Base-by-base conservation (phyloP, 2,329 filamentous ascomycete species). In the Diaporthe eres region DNA sequence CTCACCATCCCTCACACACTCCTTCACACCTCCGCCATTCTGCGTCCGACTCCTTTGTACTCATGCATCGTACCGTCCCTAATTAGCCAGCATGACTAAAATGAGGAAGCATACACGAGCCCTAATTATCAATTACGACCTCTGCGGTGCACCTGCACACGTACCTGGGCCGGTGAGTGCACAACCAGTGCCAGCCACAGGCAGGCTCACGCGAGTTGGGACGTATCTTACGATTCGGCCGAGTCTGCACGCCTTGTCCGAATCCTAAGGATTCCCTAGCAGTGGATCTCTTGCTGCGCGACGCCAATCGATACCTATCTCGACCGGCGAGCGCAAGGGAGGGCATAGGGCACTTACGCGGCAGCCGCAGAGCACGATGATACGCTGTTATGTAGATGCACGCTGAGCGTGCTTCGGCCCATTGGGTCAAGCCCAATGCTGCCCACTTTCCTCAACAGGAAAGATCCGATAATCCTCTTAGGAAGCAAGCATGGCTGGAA, bases 261-360 rank as follows among this genome's bases (percentile, higher is more conserved):
- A 28, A 22, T 31, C 9, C 39, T 44, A 39, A 65, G 58, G 58
- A 65, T 65, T 42, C 58, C 47, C 58, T 22, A 2, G 19, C 19
- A 4, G 49, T 22, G 37, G 10, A 31, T 19, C n/a, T 25, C 13
- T 9, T 44, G n/a, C 51, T 47, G 58, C 49, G 44, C 51, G 28
- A 31, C 58, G 57, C 47, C 47, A 68, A 65, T 73, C 37, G 28
- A 65, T 73, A 65, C 71, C 31, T 42, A 9, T 60, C 28, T 72
- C 19, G 37, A 65, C 57, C n/a, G 9, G 61, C 6, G 44, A 37
- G 28, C 19, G 44, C 28, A 25, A 37, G 28, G 7, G 44, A 31
- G 58, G 34, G 47, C 60, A 22, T 28, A 73, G 6, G 34, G 17
- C 39, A 55, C 71, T 73, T 65, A 73, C 71, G 71, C 71, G 71